Base-by-base conservation (phyloP, 129 eudicot species). In the Flaveria bidentis region DNA sequence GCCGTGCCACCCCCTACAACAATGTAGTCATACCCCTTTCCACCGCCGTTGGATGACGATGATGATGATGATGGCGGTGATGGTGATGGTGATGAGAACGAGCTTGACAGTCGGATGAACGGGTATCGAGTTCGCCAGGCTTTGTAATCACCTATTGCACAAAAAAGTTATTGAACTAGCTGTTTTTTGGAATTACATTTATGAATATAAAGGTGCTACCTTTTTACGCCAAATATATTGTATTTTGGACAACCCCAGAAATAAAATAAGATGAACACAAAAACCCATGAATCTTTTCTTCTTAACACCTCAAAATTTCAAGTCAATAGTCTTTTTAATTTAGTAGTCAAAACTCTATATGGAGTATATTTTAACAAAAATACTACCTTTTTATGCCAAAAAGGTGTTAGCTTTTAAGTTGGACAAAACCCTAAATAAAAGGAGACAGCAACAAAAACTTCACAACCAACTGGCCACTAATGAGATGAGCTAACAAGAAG, bases 1-100 rank as follows among this genome's bases (percentile, higher is more conserved):
- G 96, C 97, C 17, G 99, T 91, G 47, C 99, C 99, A 7, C 99
- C 99, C 6, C 99, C 99, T 0, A 94, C 92, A 18, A 94, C 84
- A 68, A 94, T 94, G 86, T 94, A 94, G 69, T 94, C 99, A 36
- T 88, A 91, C 15, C 8, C 76, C 76, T 77, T 80, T 15, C 69
- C 50, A 18, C 76, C 74, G 18, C 69, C 75, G 62, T 53, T 71
- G 67, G 82, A 72, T 63, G 86, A 23, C 16, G 86, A 23, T 14
- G 82, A 58, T 2, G 89, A 77, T 44, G 89, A 77, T 44, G 82
- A 14, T 57, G 75, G 64, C 28, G 61, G 61, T 55, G 61, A 18
- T 2, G 64, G 61, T 55, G 61, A 18, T 2, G 64, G 20, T 58
- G 82, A 44, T 11, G 96, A 82, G 77, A 88, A 94, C 12, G 93